These are phyloP conservation scores for Psilocybe cyanescens DNA, from an alignment of 768 basidiomycete genomes.

Conservation along the genomic window DNA sequence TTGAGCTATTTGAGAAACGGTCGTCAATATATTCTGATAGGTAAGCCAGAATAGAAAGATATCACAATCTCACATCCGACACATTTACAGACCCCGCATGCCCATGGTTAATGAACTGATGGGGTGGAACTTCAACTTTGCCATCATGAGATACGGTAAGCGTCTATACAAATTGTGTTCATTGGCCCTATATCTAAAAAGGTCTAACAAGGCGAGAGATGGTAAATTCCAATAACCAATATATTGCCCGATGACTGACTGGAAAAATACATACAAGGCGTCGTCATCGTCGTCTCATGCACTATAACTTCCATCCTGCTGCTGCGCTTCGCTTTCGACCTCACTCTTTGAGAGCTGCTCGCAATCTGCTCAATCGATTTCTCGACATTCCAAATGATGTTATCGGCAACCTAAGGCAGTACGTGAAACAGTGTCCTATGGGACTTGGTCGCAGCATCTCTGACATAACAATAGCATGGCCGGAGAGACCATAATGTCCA, in stretches of 20 bases:
- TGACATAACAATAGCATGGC: background rate
- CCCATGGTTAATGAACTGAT: background rate
- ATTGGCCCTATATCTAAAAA: no score
- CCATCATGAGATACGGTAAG: constrained; percentile 21
- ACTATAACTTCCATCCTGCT: constrained; percentile 22
- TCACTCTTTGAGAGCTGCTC: constrained; percentile 12
- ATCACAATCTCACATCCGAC: background rate
- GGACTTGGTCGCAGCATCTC: no score
- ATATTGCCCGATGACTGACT: constrained; percentile 29
- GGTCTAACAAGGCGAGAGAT: constrained; percentile 11
- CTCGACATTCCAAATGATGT: constrained; percentile 36
- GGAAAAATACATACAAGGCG: constrained; percentile 14
- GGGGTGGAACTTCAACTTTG: constrained; percentile 5
- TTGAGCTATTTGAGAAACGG: background rate
- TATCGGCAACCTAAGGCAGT: constrained; percentile 38
- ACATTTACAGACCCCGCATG: constrained; percentile 19
- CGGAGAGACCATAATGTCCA: no score
- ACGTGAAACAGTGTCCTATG: constrained; percentile 16
- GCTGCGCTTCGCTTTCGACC: constrained; percentile 5
- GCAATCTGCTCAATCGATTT: constrained; percentile 34
- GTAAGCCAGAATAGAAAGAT: background rate
- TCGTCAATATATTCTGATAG: background rate
- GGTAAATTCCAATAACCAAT: background rate
- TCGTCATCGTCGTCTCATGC: constrained; percentile 22
- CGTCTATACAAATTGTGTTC: constrained; percentile 14